Percentiles rank a stretch among this genome's conserved stretches.
Conservation (phyloP, 2,329 filamentous ascomycete genomes). For the Sclerotinia nivalis region DNA sequence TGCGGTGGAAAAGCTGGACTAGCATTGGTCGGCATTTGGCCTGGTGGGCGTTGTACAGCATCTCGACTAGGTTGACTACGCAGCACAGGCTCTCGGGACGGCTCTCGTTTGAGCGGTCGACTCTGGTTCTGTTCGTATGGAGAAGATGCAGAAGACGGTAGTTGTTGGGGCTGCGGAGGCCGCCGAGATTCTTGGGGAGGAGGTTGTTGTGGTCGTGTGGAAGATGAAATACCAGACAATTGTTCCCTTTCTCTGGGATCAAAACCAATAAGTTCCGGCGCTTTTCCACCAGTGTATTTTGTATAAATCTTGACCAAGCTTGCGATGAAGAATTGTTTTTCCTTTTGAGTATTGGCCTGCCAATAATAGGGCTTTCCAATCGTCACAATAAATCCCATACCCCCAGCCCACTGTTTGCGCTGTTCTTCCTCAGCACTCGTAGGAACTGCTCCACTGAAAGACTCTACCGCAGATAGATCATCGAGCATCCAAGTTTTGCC, state of each 20-base stretch:
- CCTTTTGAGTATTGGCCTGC: constrained; percentile 89
- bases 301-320: constrained; percentile 94
- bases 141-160: constrained; percentile 27
- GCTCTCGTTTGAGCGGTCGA: constrained; percentile 34
- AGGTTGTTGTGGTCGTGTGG: constrained; percentile 30
- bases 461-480: constrained; percentile 81
- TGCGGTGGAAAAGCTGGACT: constrained; percentile 34
- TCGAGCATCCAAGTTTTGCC: constrained; percentile 98
- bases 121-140: constrained; percentile 34
- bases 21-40: constrained; percentile 23
- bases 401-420: constrained; percentile 73
- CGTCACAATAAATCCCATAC: constrained; percentile 82
- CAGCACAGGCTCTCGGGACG: constrained; percentile 35
- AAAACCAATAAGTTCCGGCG: constrained; percentile 80
- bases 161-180: constrained; percentile 29
- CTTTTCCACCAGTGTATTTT: constrained; percentile 88
- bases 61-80: constrained; percentile 38
- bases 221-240: constrained; percentile 58
- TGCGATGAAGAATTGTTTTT: constrained; percentile 98
- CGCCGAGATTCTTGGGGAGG: constrained; percentile 28
- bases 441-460: constrained; percentile 66
- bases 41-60: constrained; percentile 35
- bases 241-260: constrained; percentile 75
- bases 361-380: constrained; percentile 96
- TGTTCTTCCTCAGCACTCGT: constrained; percentile 60